Conservation (phyloP, 768 basidiomycete species). For the Pleurotus giganteus region DNA sequence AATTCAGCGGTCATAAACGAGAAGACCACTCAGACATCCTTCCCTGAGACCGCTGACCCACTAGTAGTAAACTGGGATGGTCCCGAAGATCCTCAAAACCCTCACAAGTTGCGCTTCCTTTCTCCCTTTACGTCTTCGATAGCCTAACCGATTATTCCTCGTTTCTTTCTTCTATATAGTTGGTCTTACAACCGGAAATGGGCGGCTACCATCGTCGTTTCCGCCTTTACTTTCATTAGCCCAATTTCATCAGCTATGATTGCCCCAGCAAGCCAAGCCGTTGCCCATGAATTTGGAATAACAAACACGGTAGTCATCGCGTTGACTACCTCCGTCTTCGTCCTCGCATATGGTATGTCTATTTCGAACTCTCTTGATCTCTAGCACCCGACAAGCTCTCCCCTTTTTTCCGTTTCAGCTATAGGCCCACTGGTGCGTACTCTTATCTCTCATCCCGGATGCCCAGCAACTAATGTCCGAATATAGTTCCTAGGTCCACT, state of each 20-base stretch:
- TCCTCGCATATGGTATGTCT: slow-evolving; percentile 53
- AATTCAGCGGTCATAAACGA: too few relatives aligned
- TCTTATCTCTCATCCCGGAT: background rate
- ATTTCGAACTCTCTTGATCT: background rate
- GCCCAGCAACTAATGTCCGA: slow-evolving; percentile 12
- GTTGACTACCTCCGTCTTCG: slow-evolving; percentile 55
- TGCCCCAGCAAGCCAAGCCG: slow-evolving; percentile 55
- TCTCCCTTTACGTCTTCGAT: background rate
- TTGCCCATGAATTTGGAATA: slow-evolving; percentile 55
- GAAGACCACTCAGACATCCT: too few relatives aligned
- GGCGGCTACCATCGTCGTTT: slow-evolving; percentile 63
- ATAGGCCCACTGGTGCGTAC: slow-evolving; percentile 45
- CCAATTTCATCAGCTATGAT: slow-evolving; percentile 76
- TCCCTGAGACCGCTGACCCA: too few relatives aligned
- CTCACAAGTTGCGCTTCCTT: slow-evolving; percentile 57
- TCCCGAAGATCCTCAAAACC: slow-evolving; percentile 55
- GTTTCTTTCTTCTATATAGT: too few relatives aligned
- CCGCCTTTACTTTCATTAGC: slow-evolving; percentile 65
- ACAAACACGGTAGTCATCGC: slow-evolving; percentile 45
- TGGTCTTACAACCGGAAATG: slow-evolving; percentile 62
- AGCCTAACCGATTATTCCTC: background rate
- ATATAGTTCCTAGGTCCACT: slow-evolving; percentile 51
- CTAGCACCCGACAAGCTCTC: background rate
- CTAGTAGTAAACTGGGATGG: slow-evolving; percentile 66
- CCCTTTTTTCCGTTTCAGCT: slow-evolving; percentile 29